Conservation (phyloP, 768 basidiomycete species). For the Suillus luteus region DNA sequence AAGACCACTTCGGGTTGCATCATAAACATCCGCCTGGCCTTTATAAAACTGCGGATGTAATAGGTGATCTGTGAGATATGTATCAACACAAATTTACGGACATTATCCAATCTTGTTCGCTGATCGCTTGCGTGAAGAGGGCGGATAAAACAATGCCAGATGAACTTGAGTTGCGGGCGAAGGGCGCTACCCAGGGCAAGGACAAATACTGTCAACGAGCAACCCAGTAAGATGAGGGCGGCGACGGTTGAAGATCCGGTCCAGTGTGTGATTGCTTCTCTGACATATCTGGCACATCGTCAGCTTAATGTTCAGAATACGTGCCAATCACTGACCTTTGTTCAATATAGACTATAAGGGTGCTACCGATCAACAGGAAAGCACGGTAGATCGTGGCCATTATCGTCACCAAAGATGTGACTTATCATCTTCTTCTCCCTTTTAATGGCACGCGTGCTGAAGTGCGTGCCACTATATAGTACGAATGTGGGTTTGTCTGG, state of each 20-base stretch:
- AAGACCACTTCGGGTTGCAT: conserved; percentile 60
- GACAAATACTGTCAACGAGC: conserved; percentile 23
- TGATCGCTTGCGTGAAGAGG: conserved; percentile 44
- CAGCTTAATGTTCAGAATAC: neutral
- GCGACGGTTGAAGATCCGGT: conserved; percentile 33
- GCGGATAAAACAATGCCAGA: conserved; percentile 53
- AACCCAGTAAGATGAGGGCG: conserved; percentile 29
- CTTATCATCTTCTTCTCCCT: neutral
- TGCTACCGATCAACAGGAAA: conserved; percentile 23
- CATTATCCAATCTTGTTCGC: conserved; percentile 47
- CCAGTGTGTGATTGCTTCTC: conserved; percentile 24
- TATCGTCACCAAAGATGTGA: neutral
- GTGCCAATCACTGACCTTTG: conserved; percentile 17
- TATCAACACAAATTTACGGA: conserved; percentile 15
- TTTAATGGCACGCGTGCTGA: conserved; percentile 2
- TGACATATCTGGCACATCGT: conserved; percentile 20
- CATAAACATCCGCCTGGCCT: conserved; percentile 74
- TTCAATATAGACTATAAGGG: conserved; percentile 22
- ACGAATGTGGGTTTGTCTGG: conserved; percentile 3
- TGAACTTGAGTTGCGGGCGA: conserved; percentile 45
- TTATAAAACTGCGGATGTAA: conserved; percentile 52
- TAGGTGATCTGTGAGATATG: neutral
- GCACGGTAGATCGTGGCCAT: conserved; percentile 18
- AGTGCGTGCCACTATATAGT: neutral
- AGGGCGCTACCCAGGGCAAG: conserved; percentile 29